A percentile compares a stretch with the other conserved stretches of the same genome.
Conservation (phyloP, 106 monocot genomes). For the Phalaenopsis equestris region DNA sequence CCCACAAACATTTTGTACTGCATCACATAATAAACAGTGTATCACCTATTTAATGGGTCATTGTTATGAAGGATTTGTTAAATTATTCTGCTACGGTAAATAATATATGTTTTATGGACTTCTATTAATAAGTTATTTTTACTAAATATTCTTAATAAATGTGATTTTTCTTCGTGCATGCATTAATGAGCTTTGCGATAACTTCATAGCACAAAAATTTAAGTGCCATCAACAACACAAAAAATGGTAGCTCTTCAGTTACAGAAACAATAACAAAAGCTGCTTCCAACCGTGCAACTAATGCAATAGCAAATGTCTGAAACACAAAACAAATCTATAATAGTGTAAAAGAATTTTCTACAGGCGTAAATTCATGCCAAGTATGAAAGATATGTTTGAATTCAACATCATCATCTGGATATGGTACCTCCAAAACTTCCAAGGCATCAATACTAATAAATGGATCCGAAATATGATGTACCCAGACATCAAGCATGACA, state of each 20-base stretch:
- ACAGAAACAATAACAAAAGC: background rate
- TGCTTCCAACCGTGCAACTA: background rate
- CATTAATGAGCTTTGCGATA: background rate
- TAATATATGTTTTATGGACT: background rate
- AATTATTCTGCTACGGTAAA: background rate
- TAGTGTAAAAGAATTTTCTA: background rate
- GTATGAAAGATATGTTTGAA: background rate
- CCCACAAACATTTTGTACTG: background rate
- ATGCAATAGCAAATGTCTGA: background rate
- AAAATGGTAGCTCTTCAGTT: background rate
- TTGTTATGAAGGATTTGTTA: background rate
- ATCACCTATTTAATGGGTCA: background rate
- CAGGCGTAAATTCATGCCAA: background rate
- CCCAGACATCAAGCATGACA: constrained; percentile 81
- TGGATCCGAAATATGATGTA: constrained; percentile 81
- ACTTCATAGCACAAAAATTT: background rate
- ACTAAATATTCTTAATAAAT: background rate
- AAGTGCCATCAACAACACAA: background rate
- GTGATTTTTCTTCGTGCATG: background rate
- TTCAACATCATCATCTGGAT: background rate
- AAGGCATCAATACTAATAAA: constrained; percentile 90
- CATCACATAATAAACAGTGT: background rate
- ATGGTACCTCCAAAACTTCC: constrained; percentile 81
- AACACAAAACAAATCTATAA: background rate
- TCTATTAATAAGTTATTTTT: background rate